Percentiles rank a stretch among this genome's conserved stretches.
phyloP scores from a whole-genome alignment of 1,284 basidiomycete genomes.

The Austroboletus novae-zelandiae region DNA sequence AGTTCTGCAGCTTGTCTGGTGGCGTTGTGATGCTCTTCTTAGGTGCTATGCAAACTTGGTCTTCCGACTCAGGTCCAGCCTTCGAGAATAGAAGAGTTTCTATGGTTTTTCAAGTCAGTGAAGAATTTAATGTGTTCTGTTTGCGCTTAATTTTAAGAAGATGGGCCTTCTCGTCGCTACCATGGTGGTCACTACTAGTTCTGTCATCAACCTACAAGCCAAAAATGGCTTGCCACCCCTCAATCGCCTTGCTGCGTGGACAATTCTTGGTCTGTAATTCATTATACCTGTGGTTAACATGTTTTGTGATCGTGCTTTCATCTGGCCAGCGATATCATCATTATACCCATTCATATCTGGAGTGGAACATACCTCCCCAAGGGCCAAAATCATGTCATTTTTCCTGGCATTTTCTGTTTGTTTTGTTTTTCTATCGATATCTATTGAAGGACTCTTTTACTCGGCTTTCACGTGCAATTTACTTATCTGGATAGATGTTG shows the following conservation, averaged over 20 bases:
- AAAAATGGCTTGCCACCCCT: slow-evolving; percentile 66
- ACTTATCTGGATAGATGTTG: slow-evolving; percentile 70
- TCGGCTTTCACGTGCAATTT: slow-evolving; percentile 64
- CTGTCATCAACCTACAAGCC: slow-evolving; percentile 57
- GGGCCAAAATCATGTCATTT: slow-evolving; percentile 53
- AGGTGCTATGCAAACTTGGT: slow-evolving; percentile 17
- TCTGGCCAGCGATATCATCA: slow-evolving; percentile 50
- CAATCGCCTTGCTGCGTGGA: slow-evolving; percentile 71
- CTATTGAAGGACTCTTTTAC: slow-evolving; percentile 83
- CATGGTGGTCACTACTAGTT: slow-evolving; percentile 55
- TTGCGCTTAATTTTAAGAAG: slow-evolving; percentile 16
- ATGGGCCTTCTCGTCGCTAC: slow-evolving; percentile 45
- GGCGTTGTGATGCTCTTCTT: slow-evolving; percentile 27
- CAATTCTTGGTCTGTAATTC: slow-evolving; percentile 53
- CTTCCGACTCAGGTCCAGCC: background rate
- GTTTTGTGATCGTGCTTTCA: slow-evolving; percentile 1
- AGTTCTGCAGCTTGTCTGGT: slow-evolving; percentile 26
- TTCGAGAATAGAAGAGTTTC: slow-evolving; percentile 6
- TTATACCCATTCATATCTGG: slow-evolving; percentile 47
- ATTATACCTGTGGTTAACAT: background rate
- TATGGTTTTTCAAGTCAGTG: slow-evolving; percentile 39
- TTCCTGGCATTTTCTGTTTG: slow-evolving; percentile 75
- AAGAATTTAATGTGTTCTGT: background rate
- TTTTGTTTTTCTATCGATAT: slow-evolving; percentile 81
- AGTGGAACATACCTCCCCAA: slow-evolving; percentile 36